These are phyloP conservation scores for Phellinidium pouzarii DNA, from an alignment of 1,284 basidiomycete species.

Conservation along the genomic window DNA sequence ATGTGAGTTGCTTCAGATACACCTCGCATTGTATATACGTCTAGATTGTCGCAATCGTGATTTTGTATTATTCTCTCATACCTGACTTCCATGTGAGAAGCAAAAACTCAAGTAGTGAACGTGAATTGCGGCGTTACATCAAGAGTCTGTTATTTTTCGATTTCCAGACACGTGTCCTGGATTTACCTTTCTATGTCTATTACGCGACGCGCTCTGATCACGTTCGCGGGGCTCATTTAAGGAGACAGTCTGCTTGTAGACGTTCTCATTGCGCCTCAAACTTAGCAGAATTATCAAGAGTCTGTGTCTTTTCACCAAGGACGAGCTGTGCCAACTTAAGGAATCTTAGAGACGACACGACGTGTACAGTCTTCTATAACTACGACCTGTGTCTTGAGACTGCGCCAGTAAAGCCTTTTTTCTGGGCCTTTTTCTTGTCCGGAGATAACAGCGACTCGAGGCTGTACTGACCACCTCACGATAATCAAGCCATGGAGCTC, in stretches of 20 bases:
- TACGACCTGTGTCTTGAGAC: not conserved
- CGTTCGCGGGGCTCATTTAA: not conserved
- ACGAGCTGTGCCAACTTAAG: not conserved
- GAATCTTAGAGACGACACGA: not conserved
- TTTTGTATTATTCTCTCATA: no score
- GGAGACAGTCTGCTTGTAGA: not conserved
- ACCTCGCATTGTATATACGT: no score
- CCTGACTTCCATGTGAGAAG: no score
- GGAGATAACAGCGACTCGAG: no score
- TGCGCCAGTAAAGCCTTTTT: not conserved
- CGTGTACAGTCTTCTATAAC: not conserved
- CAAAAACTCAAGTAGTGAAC: no score
- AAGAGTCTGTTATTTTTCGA: no score
- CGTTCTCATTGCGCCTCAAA: not conserved
- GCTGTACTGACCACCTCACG: no score
- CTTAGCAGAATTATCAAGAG: not conserved
- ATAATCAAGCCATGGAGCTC: not conserved
- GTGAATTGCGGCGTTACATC: no score
- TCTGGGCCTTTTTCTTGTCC: no score
- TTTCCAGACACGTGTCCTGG: no score
- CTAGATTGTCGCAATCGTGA: no score
- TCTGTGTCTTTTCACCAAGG: not conserved
- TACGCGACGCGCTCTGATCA: not conserved
- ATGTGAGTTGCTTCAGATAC: no score
- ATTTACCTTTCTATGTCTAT: not conserved